Percentiles rank a stretch among this genome's conserved stretches.
phyloP scores from a whole-genome alignment of 2,329 filamentous ascomycete genomes.

The Blastomyces gilchristii region DNA sequence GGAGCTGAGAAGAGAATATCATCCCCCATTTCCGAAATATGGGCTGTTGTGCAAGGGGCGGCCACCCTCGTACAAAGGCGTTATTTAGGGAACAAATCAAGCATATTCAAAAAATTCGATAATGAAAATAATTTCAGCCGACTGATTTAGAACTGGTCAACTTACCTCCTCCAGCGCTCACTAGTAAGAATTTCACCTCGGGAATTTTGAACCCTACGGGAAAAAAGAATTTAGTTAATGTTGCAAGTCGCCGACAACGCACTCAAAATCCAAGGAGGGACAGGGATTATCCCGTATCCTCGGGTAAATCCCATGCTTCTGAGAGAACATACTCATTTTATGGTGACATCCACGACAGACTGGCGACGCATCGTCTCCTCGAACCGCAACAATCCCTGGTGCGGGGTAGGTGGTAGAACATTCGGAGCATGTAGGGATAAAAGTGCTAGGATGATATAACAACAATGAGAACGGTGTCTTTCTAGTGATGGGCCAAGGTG shows the following conservation, averaged over 20 bases:
- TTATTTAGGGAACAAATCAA: conserved; percentile 2
- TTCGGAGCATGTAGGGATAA: conserved; percentile 64
- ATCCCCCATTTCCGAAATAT: neutral
- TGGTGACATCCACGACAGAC: conserved; percentile 70
- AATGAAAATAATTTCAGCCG: conserved; percentile 8
- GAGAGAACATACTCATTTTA: conserved; percentile 51
- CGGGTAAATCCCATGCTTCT: conserved; percentile 5
- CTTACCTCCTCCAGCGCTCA: conserved; percentile 48
- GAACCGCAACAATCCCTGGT: conserved; percentile 59
- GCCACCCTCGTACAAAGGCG: conserved; percentile 3
- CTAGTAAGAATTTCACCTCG: conserved; percentile 65
- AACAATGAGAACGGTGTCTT: neutral
- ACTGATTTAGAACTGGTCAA: neutral
- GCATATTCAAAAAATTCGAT: conserved; percentile 1
- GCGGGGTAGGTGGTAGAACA: conserved; percentile 59
- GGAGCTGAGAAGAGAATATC: conserved; percentile 5
- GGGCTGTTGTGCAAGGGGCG: neutral
- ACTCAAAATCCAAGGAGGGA: neutral
- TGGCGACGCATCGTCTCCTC: conserved; percentile 62
- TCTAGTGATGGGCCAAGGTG: neutral
- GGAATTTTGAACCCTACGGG: conserved; percentile 57
- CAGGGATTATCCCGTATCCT: conserved; percentile 7
- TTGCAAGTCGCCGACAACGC: neutral
- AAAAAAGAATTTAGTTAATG: neutral
- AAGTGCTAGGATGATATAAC: conserved; percentile 46